Conservation (phyloP, 73 alveolate genomes). For the Effrenium voratum region DNA sequence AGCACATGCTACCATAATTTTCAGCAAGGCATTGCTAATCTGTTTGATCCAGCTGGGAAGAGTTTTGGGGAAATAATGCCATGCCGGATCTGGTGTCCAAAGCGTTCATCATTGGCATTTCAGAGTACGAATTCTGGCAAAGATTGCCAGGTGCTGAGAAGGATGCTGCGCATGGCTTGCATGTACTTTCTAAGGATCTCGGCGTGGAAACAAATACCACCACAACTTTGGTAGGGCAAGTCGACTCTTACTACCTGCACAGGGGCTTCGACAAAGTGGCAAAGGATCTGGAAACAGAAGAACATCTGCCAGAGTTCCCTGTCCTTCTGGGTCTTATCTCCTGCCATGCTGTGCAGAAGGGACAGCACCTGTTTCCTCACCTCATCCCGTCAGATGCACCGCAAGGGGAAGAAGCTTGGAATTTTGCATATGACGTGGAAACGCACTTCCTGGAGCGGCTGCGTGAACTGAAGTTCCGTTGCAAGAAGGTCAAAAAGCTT, state of each 20-base stretch:
- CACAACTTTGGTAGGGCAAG: background rate
- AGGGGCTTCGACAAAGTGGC: background rate
- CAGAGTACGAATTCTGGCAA: background rate
- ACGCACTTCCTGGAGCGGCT: background rate
- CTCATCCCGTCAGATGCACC: conserved; percentile 12
- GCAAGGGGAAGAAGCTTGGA: background rate
- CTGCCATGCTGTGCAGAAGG: background rate
- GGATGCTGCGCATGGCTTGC: background rate
- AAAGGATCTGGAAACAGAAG: background rate
- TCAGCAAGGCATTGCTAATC: too few relatives aligned
- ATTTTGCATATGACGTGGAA: background rate
- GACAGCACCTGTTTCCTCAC: background rate
- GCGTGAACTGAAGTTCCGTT: background rate
- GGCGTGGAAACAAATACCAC: background rate
- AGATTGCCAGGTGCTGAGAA: background rate
- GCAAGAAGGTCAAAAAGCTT: background rate
- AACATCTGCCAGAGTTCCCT: background rate
- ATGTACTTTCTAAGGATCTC: background rate
- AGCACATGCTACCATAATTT: too few relatives aligned
- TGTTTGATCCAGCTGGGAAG: too few relatives aligned
- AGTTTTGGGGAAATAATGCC: too few relatives aligned
- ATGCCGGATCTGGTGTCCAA: conserved; percentile 8
- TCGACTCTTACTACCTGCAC: background rate
- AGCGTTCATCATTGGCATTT: background rate
- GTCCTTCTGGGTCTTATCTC: background rate